Percentiles rank a stretch among this genome's conserved stretches.
phyloP scores from a whole-genome alignment of 768 basidiomycete genomes.

The Amanita pseudoporphyria region DNA sequence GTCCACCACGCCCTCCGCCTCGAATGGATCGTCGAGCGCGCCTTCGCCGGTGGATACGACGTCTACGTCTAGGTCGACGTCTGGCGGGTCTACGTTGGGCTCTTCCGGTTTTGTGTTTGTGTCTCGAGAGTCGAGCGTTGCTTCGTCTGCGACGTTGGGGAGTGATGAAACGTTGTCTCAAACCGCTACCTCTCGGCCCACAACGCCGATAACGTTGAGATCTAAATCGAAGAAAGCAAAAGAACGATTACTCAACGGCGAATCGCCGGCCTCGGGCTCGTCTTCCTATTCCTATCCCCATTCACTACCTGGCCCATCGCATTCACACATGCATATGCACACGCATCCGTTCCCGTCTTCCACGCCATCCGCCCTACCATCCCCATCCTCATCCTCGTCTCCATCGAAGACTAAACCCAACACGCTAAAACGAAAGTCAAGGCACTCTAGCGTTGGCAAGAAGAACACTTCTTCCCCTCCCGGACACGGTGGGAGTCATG shows the following conservation, averaged over 20 bases:
- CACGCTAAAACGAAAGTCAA: constrained; percentile 3
- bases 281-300: background rate
- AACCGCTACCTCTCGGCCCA: background rate
- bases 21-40: too few relatives aligned
- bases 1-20: background rate
- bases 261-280: too few relatives aligned
- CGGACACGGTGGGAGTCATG: background rate
- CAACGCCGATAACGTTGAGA: background rate
- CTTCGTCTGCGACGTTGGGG: background rate
- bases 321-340: background rate
- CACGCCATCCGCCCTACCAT: constrained; percentile 2
- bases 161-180: too few relatives aligned
- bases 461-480: background rate
- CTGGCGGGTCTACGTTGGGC: too few relatives aligned
- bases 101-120: too few relatives aligned
- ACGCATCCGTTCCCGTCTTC: constrained; percentile 1
- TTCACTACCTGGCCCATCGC: background rate
- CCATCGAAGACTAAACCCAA: constrained; percentile 7
- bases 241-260: background rate
- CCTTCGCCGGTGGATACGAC: background rate
- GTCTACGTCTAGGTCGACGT: too few relatives aligned
- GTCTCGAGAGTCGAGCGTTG: background rate
- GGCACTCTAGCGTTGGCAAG: background rate
- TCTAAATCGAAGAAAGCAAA: background rate
- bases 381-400: constrained; percentile 7